Evolutionary conservation across 2,329 filamentous ascomycete genomes (phyloP), one percentile per base, ranked within the genome.

Genomic region (Trichoderma citrinoviride): DNA sequence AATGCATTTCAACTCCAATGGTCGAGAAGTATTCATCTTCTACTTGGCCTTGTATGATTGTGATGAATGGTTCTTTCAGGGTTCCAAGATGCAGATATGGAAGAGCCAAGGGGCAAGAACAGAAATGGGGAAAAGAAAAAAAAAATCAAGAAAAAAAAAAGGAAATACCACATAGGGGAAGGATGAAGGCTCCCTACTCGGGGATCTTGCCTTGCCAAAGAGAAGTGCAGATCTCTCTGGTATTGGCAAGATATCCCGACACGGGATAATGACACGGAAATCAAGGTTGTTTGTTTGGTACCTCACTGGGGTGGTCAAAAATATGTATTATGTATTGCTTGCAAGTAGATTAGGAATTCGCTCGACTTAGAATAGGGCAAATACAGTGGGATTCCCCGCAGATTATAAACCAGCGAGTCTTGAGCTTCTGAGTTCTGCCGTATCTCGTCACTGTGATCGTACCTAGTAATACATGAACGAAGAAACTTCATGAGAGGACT

Each of bases 221-320:
- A 71, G 74, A 74, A 74, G 74, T 76, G 74, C 74, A 76, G 74
- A 71, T 74, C 75, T 75, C 63, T 50, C 64, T 65, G 68, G 65
- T 58, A 50, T 29, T 37, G 47, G 43, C 47, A 60, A 43, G 60
- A 53, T 25, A 12, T 43, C 44, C 43, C 40, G 54, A 41, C 25
- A 27, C 27, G 53, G 65, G 61, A 58, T 65, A 27, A 46, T 65
- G 33, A 46, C 63, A 47, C 56, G 65, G 29, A 47, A 61, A 33
- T 25, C 46, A 58, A 44, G 25, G 53, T 40, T 50, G 23, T 60
- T 50, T 60, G 56, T 56, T 50, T 63, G 67, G 49, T 60, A 60
- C 33, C 33, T 10, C 12, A 5, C 8, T 10, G 33, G 55, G 65
- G 44, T 55, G 50, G 43, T 64, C 25, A 56, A 66, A 67, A 67